Evolutionary conservation across 352 stramenopile genomes (phyloP), one percentile per base, ranked within the genome.

Genomic region (Halophytophthora polymorphica): DNA sequence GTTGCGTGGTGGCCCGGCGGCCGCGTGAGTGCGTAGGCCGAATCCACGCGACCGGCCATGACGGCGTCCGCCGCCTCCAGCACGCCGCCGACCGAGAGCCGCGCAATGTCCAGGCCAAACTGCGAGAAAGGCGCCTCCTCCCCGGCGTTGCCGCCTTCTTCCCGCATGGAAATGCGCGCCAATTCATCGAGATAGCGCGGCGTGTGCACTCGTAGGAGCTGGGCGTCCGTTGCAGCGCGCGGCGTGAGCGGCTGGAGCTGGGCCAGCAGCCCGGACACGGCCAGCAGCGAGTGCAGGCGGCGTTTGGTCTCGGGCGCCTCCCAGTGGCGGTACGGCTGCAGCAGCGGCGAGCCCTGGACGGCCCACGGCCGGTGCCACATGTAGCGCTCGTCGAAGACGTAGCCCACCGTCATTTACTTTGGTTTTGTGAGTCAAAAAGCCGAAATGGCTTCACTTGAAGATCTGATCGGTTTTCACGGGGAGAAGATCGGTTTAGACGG

Each of bases 361-460:
- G 64, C 80, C 69, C 76, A 88, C 0, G 82, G 61, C 0, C 64
- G 58, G 44, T 95, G 82, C 84, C 84, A 91, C 45, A 92, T 56
- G 69, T 77, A 91, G 17, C 78, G 73, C 66, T 94, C 78, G 33
- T 94, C 82, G 45, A 76, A 94, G 0, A 94, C 84, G 61, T 91
- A 94, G 7, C 82, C 82, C n/a, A 80, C 53, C 38, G 22, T 44
- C 15, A 25, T 6, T 12, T 12, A 6, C 29, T 12, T 34, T 34
- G 6, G 6, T 6, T 34, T 12, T 34, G 29, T 34, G 6, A 6
- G 6, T 34, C 12, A 12, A 34, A 34, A 12, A 34, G 6, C 6
- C 29, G 12, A 34, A 34, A 12, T 34, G 29, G 12, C 6, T 12
- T 34, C n/a, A n/a, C n/a, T n/a, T n/a, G n/a, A n/a, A n/a, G n/a